phyloP scores from a whole-genome alignment of 176 grass and related monocot species.

The Juncus effusus region DNA sequence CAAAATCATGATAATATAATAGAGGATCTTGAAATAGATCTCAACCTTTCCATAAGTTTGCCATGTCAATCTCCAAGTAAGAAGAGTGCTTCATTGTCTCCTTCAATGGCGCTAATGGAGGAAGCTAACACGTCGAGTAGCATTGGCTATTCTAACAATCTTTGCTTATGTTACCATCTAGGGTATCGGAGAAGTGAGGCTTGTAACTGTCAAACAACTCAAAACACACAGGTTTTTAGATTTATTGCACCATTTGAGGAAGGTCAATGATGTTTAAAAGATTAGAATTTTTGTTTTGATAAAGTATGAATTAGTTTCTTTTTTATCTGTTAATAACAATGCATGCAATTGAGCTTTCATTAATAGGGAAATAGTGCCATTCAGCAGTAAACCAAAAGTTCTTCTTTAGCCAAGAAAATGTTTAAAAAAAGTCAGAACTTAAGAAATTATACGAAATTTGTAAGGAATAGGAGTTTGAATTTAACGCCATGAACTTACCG shows the following conservation, averaged over 20 bases:
- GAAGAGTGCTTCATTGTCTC: conserved; percentile 7
- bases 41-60: conserved; percentile 60
- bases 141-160: conserved; percentile 24
- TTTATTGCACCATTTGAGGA: conserved; percentile 31
- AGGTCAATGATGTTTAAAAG: conserved; percentile 27
- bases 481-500: neutral
- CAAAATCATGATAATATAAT: neutral
- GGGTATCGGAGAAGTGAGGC: conserved; percentile 32
- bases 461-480: neutral
- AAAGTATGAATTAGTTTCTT: conserved; percentile 18
- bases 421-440: neutral
- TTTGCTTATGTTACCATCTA: conserved; percentile 53
- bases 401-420: neutral
- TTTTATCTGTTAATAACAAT: neutral
- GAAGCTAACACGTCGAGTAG: conserved; percentile 6
- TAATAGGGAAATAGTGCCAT: neutral
- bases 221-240: conserved; percentile 20
- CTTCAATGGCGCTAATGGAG: conserved; percentile 16
- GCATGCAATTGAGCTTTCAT: neutral
- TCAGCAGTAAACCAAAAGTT: too few relatives aligned
- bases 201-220: conserved; percentile 37
- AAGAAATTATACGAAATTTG: neutral
- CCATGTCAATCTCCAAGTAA: conserved; percentile 39
- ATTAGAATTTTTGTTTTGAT: conserved; percentile 15
- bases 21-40: conserved; percentile 44